Conservation (phyloP, 2,329 filamentous ascomycete genomes). For the Colletotrichum costaricense region DNA sequence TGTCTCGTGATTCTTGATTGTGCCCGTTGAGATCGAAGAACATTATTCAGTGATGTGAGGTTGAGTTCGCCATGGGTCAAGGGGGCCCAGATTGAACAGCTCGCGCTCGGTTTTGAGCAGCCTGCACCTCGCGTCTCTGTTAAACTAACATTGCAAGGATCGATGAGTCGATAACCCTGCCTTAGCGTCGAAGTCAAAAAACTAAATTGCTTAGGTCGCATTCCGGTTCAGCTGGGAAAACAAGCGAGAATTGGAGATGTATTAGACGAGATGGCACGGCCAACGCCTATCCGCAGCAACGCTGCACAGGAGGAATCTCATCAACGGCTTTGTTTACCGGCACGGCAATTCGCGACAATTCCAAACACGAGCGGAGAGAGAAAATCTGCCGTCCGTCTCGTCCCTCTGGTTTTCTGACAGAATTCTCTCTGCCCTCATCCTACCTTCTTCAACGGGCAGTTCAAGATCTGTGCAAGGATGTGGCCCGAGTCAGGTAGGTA, state of each 20-base stretch:
- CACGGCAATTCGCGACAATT: not conserved
- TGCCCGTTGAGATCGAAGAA: not conserved
- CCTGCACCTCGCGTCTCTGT: conserved; percentile 13
- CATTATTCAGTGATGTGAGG: not conserved
- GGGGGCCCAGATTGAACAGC: not conserved
- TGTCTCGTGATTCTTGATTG: no score
- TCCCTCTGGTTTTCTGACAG: not conserved
- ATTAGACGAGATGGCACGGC: not conserved
- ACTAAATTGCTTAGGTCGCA: conserved; percentile 10
- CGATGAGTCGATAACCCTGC: not conserved
- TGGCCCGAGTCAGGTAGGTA: conserved; percentile 14
- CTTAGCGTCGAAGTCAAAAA: conserved; percentile 5
- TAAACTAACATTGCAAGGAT: conserved; percentile 1
- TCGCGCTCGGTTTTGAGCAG: not conserved
- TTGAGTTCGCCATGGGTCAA: not conserved
- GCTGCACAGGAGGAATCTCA: not conserved
- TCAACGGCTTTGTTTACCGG: not conserved
- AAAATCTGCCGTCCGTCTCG: not conserved
- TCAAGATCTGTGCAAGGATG: conserved; percentile 18
- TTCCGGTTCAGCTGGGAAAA: not conserved
- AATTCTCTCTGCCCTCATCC: not conserved
- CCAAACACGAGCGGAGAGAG: not conserved
- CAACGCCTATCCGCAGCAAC: not conserved
- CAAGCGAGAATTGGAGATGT: not conserved
- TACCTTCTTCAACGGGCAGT: not conserved